Percentiles rank a stretch among this genome's conserved stretches.
These are phyloP conservation scores for Gymnopilus dilepis DNA, from an alignment of 768 basidiomycete species.

Conservation along the genomic window DNA sequence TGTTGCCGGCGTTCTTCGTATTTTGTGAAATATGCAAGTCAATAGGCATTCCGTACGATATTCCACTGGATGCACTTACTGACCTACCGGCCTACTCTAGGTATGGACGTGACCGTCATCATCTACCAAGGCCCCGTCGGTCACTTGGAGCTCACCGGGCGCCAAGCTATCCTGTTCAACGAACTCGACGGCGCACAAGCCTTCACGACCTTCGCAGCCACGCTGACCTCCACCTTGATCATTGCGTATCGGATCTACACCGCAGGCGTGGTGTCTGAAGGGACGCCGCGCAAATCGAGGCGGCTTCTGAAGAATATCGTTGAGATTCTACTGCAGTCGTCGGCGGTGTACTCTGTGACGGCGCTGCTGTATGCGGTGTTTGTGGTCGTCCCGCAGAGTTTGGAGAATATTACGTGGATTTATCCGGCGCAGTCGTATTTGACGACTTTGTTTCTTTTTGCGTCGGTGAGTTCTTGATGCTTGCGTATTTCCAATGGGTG, in stretches of 20 bases:
- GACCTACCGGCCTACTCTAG: too few relatives aligned
- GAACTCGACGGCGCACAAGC: not conserved
- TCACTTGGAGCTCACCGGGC: too few relatives aligned
- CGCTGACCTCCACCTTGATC: not conserved
- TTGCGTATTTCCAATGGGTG: not conserved
- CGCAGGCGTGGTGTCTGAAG: too few relatives aligned
- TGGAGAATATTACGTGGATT: too few relatives aligned
- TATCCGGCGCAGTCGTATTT: too few relatives aligned
- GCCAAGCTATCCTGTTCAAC: not conserved
- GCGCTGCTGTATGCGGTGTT: not conserved
- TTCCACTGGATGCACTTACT: too few relatives aligned
- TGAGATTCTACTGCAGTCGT: not conserved
- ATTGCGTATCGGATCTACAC: constrained; percentile 1
- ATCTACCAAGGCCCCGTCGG: not conserved
- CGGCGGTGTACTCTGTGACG: not conserved
- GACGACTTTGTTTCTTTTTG: not conserved
- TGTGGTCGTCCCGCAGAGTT: too few relatives aligned
- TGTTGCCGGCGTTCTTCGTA: not conserved
- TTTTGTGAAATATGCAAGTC: constrained; percentile 2
- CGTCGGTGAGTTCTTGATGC: not conserved
- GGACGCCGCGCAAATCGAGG: not conserved
- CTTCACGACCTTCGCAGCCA: not conserved
- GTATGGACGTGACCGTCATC: too few relatives aligned
- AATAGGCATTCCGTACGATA: too few relatives aligned
- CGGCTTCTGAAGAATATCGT: not conserved